These are phyloP conservation scores for Heliamphora pulchella DNA, from an alignment of 179 eudicot genomes.

Conservation along the genomic window DNA sequence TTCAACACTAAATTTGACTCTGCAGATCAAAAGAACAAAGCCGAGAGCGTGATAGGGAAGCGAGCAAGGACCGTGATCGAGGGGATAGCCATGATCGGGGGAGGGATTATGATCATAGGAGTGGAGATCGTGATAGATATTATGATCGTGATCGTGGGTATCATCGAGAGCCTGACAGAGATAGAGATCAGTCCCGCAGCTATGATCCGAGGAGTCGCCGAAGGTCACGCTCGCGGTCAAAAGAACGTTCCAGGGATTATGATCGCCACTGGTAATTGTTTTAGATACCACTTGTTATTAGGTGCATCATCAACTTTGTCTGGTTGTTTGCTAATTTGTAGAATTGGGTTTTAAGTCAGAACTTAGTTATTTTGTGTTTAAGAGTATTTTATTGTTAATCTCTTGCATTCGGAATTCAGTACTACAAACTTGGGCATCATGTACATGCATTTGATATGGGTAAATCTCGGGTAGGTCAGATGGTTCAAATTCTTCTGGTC, in stretches of 20 bases:
- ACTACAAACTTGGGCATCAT: not conserved
- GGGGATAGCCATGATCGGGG: constrained; percentile 52
- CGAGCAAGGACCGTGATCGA: constrained; percentile 63
- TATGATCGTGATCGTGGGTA: constrained; percentile 54
- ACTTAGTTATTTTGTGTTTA: not conserved
- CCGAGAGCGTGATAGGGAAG: constrained; percentile 55
- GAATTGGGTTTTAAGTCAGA: not conserved
- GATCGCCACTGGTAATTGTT: constrained; percentile 55
- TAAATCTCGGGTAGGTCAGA: not conserved
- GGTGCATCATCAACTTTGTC: not conserved
- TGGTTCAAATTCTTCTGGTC: not conserved
- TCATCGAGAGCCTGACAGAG: constrained; percentile 57
- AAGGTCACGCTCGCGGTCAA: constrained; percentile 87
- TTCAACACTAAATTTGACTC: not conserved
- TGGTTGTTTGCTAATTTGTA: not conserved
- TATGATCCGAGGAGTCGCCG: constrained; percentile 76
- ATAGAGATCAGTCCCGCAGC: constrained; percentile 60
- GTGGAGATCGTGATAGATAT: constrained; percentile 69
- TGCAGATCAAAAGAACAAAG: constrained; percentile 80
- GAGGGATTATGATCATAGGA: constrained; percentile 64
- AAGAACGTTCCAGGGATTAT: constrained; percentile 71
- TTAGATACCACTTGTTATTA: not conserved
- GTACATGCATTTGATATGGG: too few relatives aligned
- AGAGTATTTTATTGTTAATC: not conserved
- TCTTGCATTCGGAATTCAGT: not conserved